Conservation (phyloP, 257 asterid genomes). For the Solanum sejunctum region DNA sequence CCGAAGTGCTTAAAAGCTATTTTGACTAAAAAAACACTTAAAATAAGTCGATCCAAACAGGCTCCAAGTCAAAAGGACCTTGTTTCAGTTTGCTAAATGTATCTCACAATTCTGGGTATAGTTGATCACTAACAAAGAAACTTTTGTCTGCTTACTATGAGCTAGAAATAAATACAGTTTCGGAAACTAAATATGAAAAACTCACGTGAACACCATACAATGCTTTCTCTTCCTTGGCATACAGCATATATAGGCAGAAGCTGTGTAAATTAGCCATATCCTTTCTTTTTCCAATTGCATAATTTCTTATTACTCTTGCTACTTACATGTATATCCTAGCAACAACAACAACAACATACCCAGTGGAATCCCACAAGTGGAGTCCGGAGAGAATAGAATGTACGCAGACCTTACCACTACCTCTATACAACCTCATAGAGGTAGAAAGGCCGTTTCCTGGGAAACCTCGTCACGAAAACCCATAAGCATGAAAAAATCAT, state of each 20-base stretch:
- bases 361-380: no score
- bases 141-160: background rate
- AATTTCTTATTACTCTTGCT: background rate
- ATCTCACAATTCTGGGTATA: background rate
- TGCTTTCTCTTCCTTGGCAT: background rate
- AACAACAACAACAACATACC: no score
- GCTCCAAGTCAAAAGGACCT: background rate
- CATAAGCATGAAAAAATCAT: background rate
- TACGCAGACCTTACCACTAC: no score
- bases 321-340: background rate
- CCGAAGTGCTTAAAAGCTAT: no score
- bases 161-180: background rate
- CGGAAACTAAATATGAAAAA: background rate
- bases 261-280: background rate
- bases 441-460: no score
- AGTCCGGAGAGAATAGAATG: fast-evolving
- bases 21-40: no score
- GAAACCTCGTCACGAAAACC: no score
- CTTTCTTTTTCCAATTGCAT: background rate
- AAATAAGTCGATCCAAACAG: no score
- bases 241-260: background rate
- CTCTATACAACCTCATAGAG: no score
- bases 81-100: background rate
- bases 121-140: background rate
- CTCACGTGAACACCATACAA: background rate